phyloP scores from a whole-genome alignment of 1,284 basidiomycete genomes.

The Mycocalia duriaeana region DNA sequence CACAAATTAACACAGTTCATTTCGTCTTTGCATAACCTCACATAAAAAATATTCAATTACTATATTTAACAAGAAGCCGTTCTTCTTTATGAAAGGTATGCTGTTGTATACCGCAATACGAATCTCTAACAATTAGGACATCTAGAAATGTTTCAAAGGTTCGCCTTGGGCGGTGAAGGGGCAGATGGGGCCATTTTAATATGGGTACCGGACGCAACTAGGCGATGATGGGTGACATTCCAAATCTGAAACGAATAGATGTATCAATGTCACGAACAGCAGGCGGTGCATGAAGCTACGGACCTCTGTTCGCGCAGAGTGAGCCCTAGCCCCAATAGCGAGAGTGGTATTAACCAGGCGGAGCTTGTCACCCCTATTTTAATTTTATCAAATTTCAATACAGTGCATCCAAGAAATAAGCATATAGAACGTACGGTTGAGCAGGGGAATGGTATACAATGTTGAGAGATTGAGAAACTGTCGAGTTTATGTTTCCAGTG shows the following conservation, averaged over 20 bases:
- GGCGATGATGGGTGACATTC: constrained; percentile 40
- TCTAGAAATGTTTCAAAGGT: no score
- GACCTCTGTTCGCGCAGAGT: constrained; percentile 44
- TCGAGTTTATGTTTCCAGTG: constrained; percentile 20
- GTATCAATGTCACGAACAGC: no score
- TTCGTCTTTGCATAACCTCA: no score
- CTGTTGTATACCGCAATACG: no score
- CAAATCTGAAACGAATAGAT: constrained; percentile 35
- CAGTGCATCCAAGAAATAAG: no score
- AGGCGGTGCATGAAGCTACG: no score
- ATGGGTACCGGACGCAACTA: constrained; percentile 45
- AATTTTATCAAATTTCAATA: background rate
- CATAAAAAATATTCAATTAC: no score
- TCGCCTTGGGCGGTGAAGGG: background rate
- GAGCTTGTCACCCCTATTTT: constrained; percentile 40
- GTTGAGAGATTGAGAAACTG: constrained; percentile 44
- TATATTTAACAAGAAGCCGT: no score
- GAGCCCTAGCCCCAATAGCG: constrained; percentile 33
- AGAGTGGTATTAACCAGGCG: constrained; percentile 44
- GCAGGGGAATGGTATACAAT: constrained; percentile 50
- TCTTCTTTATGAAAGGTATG: no score
- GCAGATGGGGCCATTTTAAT: constrained; percentile 46
- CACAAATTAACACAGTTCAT: no score
- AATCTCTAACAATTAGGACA: no score
- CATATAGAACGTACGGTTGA: constrained; percentile 27